phyloP scores from a whole-genome alignment of 2,329 filamentous ascomycete species.

The Penicillium sp. region DNA sequence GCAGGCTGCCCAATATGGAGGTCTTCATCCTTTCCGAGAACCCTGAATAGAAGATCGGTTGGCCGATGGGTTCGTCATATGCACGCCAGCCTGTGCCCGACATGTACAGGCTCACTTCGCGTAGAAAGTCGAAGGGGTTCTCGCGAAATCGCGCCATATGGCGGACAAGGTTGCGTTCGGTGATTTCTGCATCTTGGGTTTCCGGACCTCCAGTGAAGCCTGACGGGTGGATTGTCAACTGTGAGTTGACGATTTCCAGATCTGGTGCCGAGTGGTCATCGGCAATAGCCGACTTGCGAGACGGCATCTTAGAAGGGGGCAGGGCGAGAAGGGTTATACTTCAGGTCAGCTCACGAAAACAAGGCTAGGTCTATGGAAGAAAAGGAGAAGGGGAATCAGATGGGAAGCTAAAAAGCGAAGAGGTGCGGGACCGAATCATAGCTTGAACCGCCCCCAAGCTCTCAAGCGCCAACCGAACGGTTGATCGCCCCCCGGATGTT shows the following conservation, averaged over 20 bases:
- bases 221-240: slow-evolving; percentile 71
- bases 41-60: slow-evolving; percentile 88
- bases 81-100: slow-evolving; percentile 93
- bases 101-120: slow-evolving; percentile 89
- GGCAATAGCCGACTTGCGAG: slow-evolving; percentile 29
- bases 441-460: slow-evolving; percentile 14
- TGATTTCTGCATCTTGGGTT: slow-evolving; percentile 46
- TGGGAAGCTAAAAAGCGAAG: neutral
- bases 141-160: slow-evolving; percentile 84
- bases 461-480: slow-evolving; percentile 23
- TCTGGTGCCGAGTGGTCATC: slow-evolving; percentile 61
- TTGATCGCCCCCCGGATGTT: slow-evolving; percentile 23
- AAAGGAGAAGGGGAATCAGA: neutral
- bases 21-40: slow-evolving; percentile 89
- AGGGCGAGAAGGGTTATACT: neutral
- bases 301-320: slow-evolving; percentile 26
- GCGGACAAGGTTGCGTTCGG: slow-evolving; percentile 53
- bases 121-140: slow-evolving; percentile 73
- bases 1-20: slow-evolving; percentile 69
- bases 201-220: slow-evolving; percentile 52
- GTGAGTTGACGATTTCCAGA: slow-evolving; percentile 71
- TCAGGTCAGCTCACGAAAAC: neutral
- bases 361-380: neutral
- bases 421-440: slow-evolving; percentile 13
- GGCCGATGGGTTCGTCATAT: slow-evolving; percentile 86